A percentile compares a stretch with the other conserved stretches of the same genome.
Evolutionary conservation across 495 filamentous ascomycete species (phyloP).

Genomic region (Ramalina intermedia): DNA sequence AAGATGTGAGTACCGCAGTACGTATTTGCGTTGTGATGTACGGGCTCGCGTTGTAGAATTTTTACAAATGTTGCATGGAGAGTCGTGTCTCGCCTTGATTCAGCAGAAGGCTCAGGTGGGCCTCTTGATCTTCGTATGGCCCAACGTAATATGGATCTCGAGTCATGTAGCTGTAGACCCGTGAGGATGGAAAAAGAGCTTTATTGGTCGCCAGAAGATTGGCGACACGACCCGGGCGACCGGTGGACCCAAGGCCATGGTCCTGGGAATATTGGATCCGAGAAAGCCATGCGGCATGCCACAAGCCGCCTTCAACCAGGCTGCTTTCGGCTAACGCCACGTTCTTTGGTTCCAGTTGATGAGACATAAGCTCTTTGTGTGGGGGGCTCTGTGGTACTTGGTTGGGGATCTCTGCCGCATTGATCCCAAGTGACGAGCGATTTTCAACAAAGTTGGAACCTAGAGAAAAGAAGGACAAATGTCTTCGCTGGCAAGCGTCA

Average conservation of each 20-base stretch:
- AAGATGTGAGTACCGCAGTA: too few relatives aligned
- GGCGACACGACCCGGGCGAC: too few relatives aligned
- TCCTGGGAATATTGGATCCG: not conserved
- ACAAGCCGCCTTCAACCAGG: not conserved
- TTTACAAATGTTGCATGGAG: too few relatives aligned
- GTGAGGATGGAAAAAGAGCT: too few relatives aligned
- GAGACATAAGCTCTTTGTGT: not conserved
- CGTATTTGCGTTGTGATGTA: too few relatives aligned
- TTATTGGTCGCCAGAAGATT: too few relatives aligned
- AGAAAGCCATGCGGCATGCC: not conserved
- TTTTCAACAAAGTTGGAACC: not conserved
- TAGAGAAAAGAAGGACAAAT: not conserved
- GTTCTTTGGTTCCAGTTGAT: not conserved
- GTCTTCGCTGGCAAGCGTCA: constrained; percentile 3
- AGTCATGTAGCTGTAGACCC: too few relatives aligned
- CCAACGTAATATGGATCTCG: too few relatives aligned
- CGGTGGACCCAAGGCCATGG: constrained; percentile 1
- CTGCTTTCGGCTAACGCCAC: not conserved
- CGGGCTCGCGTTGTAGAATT: too few relatives aligned
- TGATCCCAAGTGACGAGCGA: not conserved
- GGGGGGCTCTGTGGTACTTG: not conserved
- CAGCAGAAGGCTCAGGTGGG: too few relatives aligned
- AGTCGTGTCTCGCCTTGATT: too few relatives aligned
- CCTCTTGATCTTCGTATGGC: too few relatives aligned
- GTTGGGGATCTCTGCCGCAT: not conserved